Conservation (phyloP, 768 basidiomycete species). For the Mycena haematopus region DNA sequence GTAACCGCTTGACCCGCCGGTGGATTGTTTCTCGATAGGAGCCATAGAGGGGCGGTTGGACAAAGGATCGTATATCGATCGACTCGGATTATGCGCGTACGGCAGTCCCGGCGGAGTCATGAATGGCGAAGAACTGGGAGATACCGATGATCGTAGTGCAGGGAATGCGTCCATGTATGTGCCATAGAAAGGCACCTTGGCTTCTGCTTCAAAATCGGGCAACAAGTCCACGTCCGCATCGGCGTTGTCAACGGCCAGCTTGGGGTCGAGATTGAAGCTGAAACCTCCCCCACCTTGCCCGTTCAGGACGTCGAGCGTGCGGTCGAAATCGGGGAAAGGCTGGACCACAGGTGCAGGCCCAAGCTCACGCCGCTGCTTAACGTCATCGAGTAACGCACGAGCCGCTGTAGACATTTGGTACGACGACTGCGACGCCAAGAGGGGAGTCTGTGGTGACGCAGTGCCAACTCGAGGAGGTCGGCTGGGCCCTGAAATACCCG, state of each 20-base stretch:
- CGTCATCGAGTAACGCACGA: constrained; percentile 83
- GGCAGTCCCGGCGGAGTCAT: constrained; percentile 61
- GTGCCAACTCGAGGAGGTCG: constrained; percentile 56
- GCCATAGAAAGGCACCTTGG: constrained; percentile 65
- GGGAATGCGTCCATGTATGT: constrained; percentile 77
- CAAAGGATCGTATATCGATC: constrained; percentile 63
- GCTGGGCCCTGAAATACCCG: constrained; percentile 66
- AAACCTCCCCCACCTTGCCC: constrained; percentile 70
- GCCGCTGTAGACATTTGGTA: constrained; percentile 91
- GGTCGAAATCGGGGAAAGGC: constrained; percentile 90
- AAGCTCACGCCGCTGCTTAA: constrained; percentile 76
- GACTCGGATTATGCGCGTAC: constrained; percentile 53
- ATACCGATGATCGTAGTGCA: constrained; percentile 50
- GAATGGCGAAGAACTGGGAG: constrained; percentile 41
- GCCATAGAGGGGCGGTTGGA: constrained; percentile 42
- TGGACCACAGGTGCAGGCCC: constrained; percentile 52
- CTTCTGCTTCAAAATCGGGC: constrained; percentile 58
- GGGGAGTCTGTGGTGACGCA: constrained; percentile 56
- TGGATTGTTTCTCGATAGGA: constrained; percentile 52
- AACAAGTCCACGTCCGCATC: constrained; percentile 45
- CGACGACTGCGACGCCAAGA: constrained; percentile 61
- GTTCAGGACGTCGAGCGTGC: constrained; percentile 76
- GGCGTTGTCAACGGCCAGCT: constrained; percentile 59
- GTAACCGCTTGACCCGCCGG: constrained; percentile 56
- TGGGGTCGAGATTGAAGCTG: constrained; percentile 87